Evolutionary conservation across 257 asterid genomes (phyloP), one percentile per base, ranked within the genome.

Genomic region (Solanum bulbocastanum): DNA sequence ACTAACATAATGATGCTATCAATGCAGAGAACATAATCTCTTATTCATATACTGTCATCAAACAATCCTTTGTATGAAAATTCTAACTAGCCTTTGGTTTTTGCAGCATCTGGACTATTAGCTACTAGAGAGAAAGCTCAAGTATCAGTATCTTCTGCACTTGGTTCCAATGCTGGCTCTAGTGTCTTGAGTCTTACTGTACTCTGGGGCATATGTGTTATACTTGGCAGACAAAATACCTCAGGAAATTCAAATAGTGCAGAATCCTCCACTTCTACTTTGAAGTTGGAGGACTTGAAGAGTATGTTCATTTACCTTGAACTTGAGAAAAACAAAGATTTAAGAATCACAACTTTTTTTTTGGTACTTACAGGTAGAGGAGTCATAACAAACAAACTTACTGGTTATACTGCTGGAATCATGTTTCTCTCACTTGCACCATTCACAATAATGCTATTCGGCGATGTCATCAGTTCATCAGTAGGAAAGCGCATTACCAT

Each of bases 391-490:
- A 92, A 92, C 83, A 49, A 73, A 36, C 83, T 86, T 83, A 92
- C 94, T n/a, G 65, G 89, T 71, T 90, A 89, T 86, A 90, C 91
- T 8, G 94, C 94, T 49, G 90, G 94, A 84, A 78, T 92, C 85
- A 92, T 90, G 93, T 90, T 92, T 27, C 89, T 92, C 58, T 92
- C 92, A 35, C 86, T 92, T 88, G 85, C 89, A 86, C 93, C 94
- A 40, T 90, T 90, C 88, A 25, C 87, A n/a, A 86, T 92, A 83
- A 91, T 90, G 49, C 90, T 89, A 86, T 83, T 88, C 2, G 75
- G 58, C 27, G 42, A 66, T 83, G 40, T 88, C 76, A 69, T 86
- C 30, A 30, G 87, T 58, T 85, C 92, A 12, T n/a, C 87, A 0
- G 86, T 73, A 36, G 93, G 87, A 33, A 76, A 65, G 30, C 87